A percentile compares a stretch with the other conserved stretches of the same genome.
These are phyloP conservation scores for Spathaspora arborariae DNA, from an alignment of 805 yeast genomes.

Conservation along the genomic window DNA sequence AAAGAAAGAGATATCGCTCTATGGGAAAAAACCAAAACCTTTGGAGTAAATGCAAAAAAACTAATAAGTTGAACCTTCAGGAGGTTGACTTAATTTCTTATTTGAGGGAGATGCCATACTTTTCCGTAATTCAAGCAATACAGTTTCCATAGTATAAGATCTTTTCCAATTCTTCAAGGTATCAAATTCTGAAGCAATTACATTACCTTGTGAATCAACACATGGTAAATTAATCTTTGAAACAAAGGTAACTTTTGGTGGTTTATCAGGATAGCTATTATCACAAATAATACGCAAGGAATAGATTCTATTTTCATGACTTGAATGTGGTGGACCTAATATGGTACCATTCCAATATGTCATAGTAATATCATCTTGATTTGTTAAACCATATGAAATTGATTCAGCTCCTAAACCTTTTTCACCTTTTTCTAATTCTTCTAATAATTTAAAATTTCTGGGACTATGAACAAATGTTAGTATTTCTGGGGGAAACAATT, in stretches of 20 bases:
- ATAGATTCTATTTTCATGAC: slow-evolving; percentile 92
- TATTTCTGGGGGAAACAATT: background rate
- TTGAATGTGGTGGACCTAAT: slow-evolving; percentile 89
- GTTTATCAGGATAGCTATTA: slow-evolving; percentile 77
- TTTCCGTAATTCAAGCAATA: slow-evolving; percentile 81
- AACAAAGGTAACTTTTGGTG: slow-evolving; percentile 78
- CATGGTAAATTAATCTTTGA: slow-evolving; percentile 89
- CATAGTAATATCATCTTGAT: slow-evolving; percentile 88
- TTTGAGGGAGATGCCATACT: slow-evolving; percentile 78
- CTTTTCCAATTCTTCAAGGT: slow-evolving; percentile 83
- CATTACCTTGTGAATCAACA: slow-evolving; percentile 67
- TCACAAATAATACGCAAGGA: slow-evolving; percentile 80
- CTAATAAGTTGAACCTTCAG: slow-evolving; percentile 74
- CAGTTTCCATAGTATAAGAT: slow-evolving; percentile 89
- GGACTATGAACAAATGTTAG: slow-evolving; percentile 46
- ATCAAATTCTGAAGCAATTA: slow-evolving; percentile 46
- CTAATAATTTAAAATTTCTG: slow-evolving; percentile 89
- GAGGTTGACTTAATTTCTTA: slow-evolving; percentile 85
- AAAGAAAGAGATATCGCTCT: background rate
- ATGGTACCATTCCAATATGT: slow-evolving; percentile 98
- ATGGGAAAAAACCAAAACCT: background rate
- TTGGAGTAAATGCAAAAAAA: background rate
- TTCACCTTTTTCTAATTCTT: slow-evolving; percentile 97
- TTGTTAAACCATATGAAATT: slow-evolving; percentile 90
- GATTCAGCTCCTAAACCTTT: slow-evolving; percentile 97